Percentiles rank a stretch among this genome's conserved stretches.
These are phyloP conservation scores for Diaporthe ilicicola DNA, from an alignment of 2,329 filamentous ascomycete genomes.

Conservation along the genomic window DNA sequence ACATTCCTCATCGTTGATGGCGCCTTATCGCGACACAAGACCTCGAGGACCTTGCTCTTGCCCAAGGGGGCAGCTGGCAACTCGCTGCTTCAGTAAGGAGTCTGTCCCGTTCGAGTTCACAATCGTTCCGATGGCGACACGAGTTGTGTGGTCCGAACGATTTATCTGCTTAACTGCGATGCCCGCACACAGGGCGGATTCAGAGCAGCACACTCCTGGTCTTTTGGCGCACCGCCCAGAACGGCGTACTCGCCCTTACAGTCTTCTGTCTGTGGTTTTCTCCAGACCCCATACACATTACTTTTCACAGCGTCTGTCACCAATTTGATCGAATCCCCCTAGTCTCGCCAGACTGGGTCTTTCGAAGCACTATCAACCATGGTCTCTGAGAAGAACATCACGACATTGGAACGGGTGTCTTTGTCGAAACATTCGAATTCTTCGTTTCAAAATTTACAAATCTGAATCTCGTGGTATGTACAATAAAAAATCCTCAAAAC, in stretches of 20 bases:
- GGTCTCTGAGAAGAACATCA: background rate
- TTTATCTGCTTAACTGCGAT: background rate
- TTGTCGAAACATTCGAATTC: background rate
- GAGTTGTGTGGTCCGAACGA: background rate
- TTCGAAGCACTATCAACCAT: background rate
- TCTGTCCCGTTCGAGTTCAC: background rate
- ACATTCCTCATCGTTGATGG: too few relatives aligned
- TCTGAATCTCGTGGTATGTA: conserved; percentile 13
- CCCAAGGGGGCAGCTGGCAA: too few relatives aligned
- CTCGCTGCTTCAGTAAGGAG: background rate
- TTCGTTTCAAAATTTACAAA: background rate
- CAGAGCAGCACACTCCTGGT: too few relatives aligned
- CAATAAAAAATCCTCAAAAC: background rate
- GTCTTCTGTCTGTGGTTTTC: background rate
- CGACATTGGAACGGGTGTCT: background rate
- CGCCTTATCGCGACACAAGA: background rate
- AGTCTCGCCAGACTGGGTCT: background rate
- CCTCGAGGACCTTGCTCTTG: too few relatives aligned
- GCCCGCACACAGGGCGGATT: background rate
- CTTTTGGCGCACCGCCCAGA: background rate
- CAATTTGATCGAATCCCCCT: background rate
- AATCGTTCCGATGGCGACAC: background rate
- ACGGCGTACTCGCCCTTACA: background rate
- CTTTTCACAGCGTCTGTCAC: background rate
- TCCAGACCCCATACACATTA: background rate